Evolutionary conservation across 2,329 filamentous ascomycete species (phyloP).

Genomic region (Tolypocladium ophioglossoides): DNA sequence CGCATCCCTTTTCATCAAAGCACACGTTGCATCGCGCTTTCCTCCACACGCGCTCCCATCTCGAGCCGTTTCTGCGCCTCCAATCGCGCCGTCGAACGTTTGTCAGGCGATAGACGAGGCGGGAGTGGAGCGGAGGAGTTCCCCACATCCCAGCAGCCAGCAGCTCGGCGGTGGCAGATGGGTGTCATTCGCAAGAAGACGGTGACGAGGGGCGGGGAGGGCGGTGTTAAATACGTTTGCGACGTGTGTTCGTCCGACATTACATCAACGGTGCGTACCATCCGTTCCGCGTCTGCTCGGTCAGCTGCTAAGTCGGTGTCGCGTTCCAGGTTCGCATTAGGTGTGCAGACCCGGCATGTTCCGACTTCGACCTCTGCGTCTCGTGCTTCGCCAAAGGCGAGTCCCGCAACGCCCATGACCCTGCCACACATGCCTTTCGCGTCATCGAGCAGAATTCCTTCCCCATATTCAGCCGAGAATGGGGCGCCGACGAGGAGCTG

Average conservation of each 20-base stretch:
- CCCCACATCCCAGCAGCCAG: constrained; percentile 7
- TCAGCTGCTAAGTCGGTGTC: constrained; percentile 5
- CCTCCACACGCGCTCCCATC: constrained; percentile 8
- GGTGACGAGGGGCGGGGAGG: constrained; percentile 72
- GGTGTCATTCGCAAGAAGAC: constrained; percentile 96
- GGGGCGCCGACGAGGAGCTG: constrained; percentile 97
- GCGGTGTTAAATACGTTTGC: constrained; percentile 90
- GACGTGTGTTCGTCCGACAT: constrained; percentile 96
- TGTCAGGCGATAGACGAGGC: background rate
- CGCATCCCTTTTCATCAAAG: constrained; percentile 17
- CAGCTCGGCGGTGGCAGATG: constrained; percentile 39
- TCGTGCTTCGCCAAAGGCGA: constrained; percentile 83
- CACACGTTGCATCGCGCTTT: constrained; percentile 10
- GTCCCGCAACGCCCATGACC: constrained; percentile 73
- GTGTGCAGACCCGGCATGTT: constrained; percentile 73
- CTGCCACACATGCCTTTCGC: constrained; percentile 74
- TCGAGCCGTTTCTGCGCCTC: constrained; percentile 3
- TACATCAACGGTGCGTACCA: constrained; percentile 72
- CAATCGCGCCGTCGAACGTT: constrained; percentile 1
- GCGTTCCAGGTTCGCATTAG: constrained; percentile 72
- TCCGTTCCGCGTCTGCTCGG: background rate
- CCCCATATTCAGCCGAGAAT: constrained; percentile 87
- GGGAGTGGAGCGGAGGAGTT: constrained; percentile 1
- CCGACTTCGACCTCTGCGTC: constrained; percentile 94
- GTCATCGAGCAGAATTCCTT: constrained; percentile 99